A percentile compares a stretch with the other conserved stretches of the same genome.
Evolutionary conservation across 176 grass and related monocot genomes (phyloP).

Genomic region (Tillandsia fasciculata): DNA sequence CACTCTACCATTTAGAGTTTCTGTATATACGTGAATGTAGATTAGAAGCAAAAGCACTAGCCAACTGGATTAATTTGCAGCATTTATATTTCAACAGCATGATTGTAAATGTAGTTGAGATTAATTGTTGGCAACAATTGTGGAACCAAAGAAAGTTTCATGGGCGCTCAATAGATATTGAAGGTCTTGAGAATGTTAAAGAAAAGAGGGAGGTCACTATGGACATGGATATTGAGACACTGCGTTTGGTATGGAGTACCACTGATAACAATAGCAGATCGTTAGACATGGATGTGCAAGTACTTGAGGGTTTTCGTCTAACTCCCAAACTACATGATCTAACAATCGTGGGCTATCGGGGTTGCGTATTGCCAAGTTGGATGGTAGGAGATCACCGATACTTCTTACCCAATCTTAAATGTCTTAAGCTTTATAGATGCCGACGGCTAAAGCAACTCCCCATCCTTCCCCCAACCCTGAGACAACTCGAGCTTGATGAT

Average conservation of each 20-base stretch:
- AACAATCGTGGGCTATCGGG: not conserved
- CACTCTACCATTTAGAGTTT: not conserved
- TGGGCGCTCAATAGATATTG: not conserved
- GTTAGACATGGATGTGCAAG: not conserved
- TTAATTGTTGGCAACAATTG: conserved; percentile 19
- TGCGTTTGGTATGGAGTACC: not conserved
- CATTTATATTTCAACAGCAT: no score
- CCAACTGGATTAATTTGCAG: no score
- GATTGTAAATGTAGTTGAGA: not conserved
- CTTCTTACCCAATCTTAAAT: not conserved
- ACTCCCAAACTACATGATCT: not conserved
- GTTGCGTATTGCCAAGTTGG: not conserved
- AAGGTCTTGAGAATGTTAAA: not conserved
- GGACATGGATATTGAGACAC: not conserved
- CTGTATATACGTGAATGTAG: not conserved
- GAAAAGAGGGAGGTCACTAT: not conserved
- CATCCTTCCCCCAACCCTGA: no score
- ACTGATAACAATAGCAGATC: no score
- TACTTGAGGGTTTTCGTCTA: conserved; percentile 7
- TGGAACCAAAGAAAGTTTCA: conserved; percentile 9
- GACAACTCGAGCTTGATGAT: no score
- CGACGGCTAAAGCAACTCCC: not conserved
- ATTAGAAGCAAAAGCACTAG: no score
- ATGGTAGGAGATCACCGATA: not conserved
- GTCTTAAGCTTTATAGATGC: not conserved